Evolutionary conservation across 2,329 filamentous ascomycete genomes (phyloP).

Genomic region (Hymenoscyphus scutula): DNA sequence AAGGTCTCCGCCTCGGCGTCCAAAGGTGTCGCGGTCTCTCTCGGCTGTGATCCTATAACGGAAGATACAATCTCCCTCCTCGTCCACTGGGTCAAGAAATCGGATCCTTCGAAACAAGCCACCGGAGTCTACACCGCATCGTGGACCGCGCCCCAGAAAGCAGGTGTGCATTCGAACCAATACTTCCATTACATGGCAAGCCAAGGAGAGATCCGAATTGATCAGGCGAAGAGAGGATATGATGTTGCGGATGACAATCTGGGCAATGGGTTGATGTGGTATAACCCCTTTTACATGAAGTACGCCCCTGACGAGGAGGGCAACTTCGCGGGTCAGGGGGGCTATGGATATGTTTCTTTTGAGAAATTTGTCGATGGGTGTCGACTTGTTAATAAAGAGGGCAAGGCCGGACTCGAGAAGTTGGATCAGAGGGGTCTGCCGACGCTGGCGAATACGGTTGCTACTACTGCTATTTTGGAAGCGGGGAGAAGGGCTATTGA

Average conservation of each 20-base stretch:
- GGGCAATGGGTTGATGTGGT: constrained; percentile 69
- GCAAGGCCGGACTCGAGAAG: constrained; percentile 67
- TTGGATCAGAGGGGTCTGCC: constrained; percentile 79
- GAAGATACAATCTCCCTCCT: constrained; percentile 93
- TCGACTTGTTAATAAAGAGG: constrained; percentile 72
- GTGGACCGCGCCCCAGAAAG: constrained; percentile 90
- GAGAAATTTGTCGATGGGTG: constrained; percentile 95
- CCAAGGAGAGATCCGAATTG: constrained; percentile 80
- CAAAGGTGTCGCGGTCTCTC: constrained; percentile 71
- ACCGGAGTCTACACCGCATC: constrained; percentile 91
- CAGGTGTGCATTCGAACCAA: constrained; percentile 94
- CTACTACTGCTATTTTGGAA: constrained; percentile 87
- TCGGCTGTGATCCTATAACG: constrained; percentile 77
- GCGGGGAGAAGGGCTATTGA: constrained; percentile 83
- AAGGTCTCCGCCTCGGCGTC: constrained; percentile 76
- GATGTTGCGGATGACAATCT: constrained; percentile 82
- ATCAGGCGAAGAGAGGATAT: constrained; percentile 93
- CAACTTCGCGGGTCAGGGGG: constrained; percentile 86
- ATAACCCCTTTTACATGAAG: constrained; percentile 94
- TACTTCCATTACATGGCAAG: constrained; percentile 93
- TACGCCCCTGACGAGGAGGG: constrained; percentile 93
- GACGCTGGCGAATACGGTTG: constrained; percentile 84
- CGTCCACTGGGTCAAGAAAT: constrained; percentile 80
- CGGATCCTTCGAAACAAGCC: constrained; percentile 66
- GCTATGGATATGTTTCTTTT: constrained; percentile 91